Percentiles rank a stretch among this genome's conserved stretches.
These are phyloP conservation scores for Ustulina deusta DNA, from an alignment of 2,329 filamentous ascomycete genomes.

Conservation along the genomic window DNA sequence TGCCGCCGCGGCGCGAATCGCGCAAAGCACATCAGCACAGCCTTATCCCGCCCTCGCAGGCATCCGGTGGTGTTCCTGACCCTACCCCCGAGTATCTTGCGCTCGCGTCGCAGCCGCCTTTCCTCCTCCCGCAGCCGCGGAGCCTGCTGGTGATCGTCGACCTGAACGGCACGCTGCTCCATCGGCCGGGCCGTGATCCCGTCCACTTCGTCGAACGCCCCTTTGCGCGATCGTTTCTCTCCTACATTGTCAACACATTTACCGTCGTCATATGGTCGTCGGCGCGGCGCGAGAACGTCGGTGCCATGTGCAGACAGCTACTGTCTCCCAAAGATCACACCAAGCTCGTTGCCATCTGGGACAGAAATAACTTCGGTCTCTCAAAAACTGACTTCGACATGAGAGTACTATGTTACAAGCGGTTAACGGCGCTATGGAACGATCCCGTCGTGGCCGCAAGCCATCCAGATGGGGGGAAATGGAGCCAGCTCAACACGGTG, in stretches of 20 bases:
- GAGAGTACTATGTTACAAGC: conserved; percentile 91
- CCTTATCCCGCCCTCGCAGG: conserved; percentile 43
- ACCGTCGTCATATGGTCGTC: conserved; percentile 92
- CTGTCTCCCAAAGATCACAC: conserved; percentile 66
- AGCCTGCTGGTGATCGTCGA: conserved; percentile 87
- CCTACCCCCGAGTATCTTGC: conserved; percentile 72
- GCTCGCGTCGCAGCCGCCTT: conserved; percentile 61
- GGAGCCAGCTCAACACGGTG: conserved; percentile 88
- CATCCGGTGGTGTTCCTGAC: conserved; percentile 70
- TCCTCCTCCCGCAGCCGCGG: conserved; percentile 60
- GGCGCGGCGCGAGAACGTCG: conserved; percentile 79
- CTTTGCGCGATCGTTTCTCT: conserved; percentile 74
- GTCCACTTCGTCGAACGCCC: conserved; percentile 74
- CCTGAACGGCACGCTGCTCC: conserved; percentile 90
- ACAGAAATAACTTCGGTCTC: conserved; percentile 80
- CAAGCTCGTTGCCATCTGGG: conserved; percentile 78
- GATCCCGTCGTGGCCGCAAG: conserved; percentile 57
- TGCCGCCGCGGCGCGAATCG: no score
- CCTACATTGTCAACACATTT: conserved; percentile 80
- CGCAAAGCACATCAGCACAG: no score
- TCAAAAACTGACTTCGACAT: conserved; percentile 70
- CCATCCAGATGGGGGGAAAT: conserved; percentile 63
- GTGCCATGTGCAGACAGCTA: conserved; percentile 73
- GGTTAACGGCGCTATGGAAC: conserved; percentile 78
- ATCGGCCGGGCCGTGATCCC: conserved; percentile 69